Percentiles rank a stretch among this genome's conserved stretches.
These are phyloP conservation scores for Xylaria sp. DNA, from an alignment of 2,329 filamentous ascomycete species.

Conservation along the genomic window DNA sequence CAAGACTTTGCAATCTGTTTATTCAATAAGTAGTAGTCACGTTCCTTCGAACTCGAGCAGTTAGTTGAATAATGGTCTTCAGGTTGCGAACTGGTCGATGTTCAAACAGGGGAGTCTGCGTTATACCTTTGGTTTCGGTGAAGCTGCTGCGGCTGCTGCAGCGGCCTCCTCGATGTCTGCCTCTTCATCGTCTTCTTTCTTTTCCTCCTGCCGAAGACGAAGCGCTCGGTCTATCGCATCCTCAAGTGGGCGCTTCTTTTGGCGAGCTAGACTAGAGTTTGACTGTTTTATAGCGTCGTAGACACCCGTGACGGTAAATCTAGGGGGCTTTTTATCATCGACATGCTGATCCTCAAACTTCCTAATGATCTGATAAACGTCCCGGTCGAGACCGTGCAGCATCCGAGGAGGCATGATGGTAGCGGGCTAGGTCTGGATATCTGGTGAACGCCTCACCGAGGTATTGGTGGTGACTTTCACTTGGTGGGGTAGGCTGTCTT, in stretches of 20 bases:
- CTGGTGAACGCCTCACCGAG: not conserved
- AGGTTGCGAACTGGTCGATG: not conserved
- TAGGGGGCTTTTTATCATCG: constrained; percentile 59
- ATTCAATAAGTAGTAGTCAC: constrained; percentile 46
- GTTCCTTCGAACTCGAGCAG: constrained; percentile 29
- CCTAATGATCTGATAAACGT: constrained; percentile 79
- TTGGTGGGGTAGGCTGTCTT: no score
- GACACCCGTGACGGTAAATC: constrained; percentile 64
- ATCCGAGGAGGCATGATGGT: constrained; percentile 22
- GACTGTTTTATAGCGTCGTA: constrained; percentile 84
- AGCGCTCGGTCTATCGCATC: constrained; percentile 85
- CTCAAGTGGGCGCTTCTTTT: constrained; percentile 81
- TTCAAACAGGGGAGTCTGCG: not conserved
- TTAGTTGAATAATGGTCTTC: not conserved
- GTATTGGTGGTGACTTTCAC: no score
- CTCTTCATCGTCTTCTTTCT: constrained; percentile 53
- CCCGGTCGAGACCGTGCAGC: constrained; percentile 46
- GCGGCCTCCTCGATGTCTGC: constrained; percentile 37
- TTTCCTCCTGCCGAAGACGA: constrained; percentile 71
- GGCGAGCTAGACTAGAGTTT: constrained; percentile 83
- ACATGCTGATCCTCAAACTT: constrained; percentile 74
- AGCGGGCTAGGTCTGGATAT: no score
- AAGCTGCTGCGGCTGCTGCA: constrained; percentile 22
- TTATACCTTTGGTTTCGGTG: constrained; percentile 38
- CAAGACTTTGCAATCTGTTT: constrained; percentile 50